These are phyloP conservation scores for Lachnellula subtilissima DNA, from an alignment of 2,329 filamentous ascomycete species.

Conservation along the genomic window DNA sequence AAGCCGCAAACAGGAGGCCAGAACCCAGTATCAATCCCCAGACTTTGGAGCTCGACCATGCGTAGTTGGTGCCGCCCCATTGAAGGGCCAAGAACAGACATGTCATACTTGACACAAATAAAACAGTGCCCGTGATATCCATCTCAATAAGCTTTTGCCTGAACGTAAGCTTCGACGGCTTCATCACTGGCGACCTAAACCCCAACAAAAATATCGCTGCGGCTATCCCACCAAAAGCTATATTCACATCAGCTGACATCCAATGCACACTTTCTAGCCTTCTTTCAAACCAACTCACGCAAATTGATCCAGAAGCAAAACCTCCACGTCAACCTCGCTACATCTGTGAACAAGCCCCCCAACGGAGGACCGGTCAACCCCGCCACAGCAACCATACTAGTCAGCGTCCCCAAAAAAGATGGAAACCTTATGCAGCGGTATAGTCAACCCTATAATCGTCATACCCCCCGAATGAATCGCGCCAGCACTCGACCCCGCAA, in stretches of 20 bases:
- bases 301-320: conserved; percentile 18
- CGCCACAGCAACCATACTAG: conserved; percentile 11
- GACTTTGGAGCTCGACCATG: conserved; percentile 38
- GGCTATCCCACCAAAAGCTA: conserved; percentile 32
- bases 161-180: conserved; percentile 32
- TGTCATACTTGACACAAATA: conserved; percentile 40
- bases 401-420: conserved; percentile 1
- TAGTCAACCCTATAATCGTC: conserved; percentile 33
- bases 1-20: conserved; percentile 26
- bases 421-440: conserved; percentile 4
- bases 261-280: conserved; percentile 27
- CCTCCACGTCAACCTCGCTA: conserved; percentile 9
- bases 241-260: neutral
- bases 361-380: conserved; percentile 28
- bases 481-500: conserved; percentile 25
- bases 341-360: conserved; percentile 31
- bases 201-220: conserved; percentile 33
- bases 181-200: conserved; percentile 32
- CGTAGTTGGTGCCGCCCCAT: conserved; percentile 38
- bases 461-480: conserved; percentile 34
- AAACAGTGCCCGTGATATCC: conserved; percentile 38
- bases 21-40: conserved; percentile 38
- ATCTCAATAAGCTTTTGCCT: conserved; percentile 41
- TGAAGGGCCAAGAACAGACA: conserved; percentile 41
- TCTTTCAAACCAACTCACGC: conserved; percentile 22